A percentile compares a stretch with the other conserved stretches of the same genome.
Conservation (phyloP, 2,329 filamentous ascomycete species). For the Incumbomyces lentus region DNA sequence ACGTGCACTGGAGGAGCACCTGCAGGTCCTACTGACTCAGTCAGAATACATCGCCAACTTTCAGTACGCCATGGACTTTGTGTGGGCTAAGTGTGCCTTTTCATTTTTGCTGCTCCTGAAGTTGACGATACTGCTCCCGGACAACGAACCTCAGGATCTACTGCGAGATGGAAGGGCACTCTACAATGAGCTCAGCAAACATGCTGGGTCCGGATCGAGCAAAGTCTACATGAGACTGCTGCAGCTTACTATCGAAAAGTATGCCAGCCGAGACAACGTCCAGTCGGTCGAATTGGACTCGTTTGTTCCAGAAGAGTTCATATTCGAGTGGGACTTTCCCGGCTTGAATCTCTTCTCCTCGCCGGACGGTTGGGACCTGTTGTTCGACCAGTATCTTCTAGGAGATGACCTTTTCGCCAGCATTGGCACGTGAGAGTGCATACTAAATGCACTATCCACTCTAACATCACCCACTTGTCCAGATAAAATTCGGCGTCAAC, state of each 20-base stretch:
- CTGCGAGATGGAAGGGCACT: slow-evolving; percentile 36
- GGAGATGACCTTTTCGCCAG: slow-evolving; percentile 5
- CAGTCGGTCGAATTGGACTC: slow-evolving; percentile 40
- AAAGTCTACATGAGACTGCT: slow-evolving; percentile 43
- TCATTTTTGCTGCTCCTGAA: slow-evolving; percentile 47
- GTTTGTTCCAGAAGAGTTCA: slow-evolving; percentile 46
- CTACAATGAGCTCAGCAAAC: slow-evolving; percentile 32
- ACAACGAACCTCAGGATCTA: slow-evolving; percentile 28
- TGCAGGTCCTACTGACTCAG: slow-evolving; percentile 39
- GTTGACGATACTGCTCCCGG: slow-evolving; percentile 39
- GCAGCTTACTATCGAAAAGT: slow-evolving; percentile 41
- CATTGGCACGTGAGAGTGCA: neutral
- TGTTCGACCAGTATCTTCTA: slow-evolving; percentile 36
- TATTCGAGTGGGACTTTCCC: slow-evolving; percentile 50
- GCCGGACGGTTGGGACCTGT: slow-evolving; percentile 37
- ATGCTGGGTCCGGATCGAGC: slow-evolving; percentile 30
- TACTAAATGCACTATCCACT: neutral
- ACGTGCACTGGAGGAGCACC: slow-evolving; percentile 40
- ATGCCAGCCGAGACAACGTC: slow-evolving; percentile 23
- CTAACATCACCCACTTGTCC: neutral
- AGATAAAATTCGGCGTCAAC: no score
- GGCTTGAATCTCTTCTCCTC: slow-evolving; percentile 43
- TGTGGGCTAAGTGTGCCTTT: slow-evolving; percentile 50
- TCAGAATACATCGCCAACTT: slow-evolving; percentile 42
- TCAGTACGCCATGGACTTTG: slow-evolving; percentile 47